Evolutionary conservation across 108 stramenopile genomes (phyloP), one percentile per base, ranked within the genome.

Genomic region (Nannochloropsis salina): DNA sequence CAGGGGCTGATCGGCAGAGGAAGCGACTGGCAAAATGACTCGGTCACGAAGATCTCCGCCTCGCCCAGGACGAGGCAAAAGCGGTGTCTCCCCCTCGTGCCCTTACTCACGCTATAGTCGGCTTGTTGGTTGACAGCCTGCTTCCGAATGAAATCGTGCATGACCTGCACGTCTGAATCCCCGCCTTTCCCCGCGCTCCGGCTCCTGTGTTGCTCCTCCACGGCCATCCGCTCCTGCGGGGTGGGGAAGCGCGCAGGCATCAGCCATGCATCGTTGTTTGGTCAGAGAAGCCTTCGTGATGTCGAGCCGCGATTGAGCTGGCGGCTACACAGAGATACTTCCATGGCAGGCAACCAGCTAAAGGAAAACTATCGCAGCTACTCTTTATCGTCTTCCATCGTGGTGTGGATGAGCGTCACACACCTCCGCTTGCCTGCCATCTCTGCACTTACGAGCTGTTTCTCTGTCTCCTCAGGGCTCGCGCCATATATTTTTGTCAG

Each of bases 91-190:
- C 31, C 31, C 31, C 31, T 31, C 31, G 0, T 31, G 31, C 31
- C 31, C 31, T 31, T n/a, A 74, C 61, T 3, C n/a, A 74, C 61
- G 61, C 61, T 74, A 6, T 74, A 74, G n/a, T 74, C 61, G 61
- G 61, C 61, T n/a, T 74, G 61, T 74, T 74, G 61, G 6, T 74
- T 74, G 61, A 74, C n/a, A n/a, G 61, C 61, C 61, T 74, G 61
- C 61, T 74, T 74, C 61, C 61, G 61, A 2, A 74, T 74, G 61
- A 74, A 74, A 74, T 74, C 61, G 2, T 74, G 61, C 61, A 74
- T 74, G 3, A 74, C 61, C n/a, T 15, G n/a, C 20, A 74, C 61
- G 61, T 74, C 61, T 15, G 61, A 74, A 15, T 74, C 61, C 61
- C 61, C 61, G 31, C 31, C 31, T 6, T 74, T 74, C 61, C 61